Percentiles rank a stretch among this genome's conserved stretches.
Conservation (phyloP, 371 early-diverging fungal genomes). For the Mortierella sp. region DNA sequence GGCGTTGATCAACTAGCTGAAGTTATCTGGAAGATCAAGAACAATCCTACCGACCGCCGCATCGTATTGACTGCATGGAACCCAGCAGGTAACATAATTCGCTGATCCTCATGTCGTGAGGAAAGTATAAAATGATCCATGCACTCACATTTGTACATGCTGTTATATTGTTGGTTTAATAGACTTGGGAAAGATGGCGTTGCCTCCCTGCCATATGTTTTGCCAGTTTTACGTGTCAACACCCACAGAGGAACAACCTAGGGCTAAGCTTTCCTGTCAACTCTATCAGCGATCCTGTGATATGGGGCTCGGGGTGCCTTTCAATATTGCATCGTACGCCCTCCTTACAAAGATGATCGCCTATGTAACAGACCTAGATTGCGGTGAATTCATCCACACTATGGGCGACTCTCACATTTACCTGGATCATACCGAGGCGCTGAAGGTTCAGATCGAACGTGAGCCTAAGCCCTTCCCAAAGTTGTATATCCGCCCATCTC, state of each 20-base stretch:
- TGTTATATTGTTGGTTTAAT: neutral
- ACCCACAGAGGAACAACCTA: constrained; percentile 61
- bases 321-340: constrained; percentile 99
- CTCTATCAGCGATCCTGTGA: constrained; percentile 99
- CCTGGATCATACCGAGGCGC: constrained; percentile 92
- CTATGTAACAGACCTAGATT: constrained; percentile 88
- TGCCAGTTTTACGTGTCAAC: constrained; percentile 94
- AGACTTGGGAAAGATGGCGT: constrained; percentile 88
- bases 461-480: constrained; percentile 92
- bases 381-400: constrained; percentile 94
- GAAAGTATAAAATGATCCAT: neutral
- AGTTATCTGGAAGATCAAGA: constrained; percentile 90
- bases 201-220: constrained; percentile 97
- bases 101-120: neutral
- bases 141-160: neutral
- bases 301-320: constrained; percentile 99
- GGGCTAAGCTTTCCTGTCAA: constrained; percentile 86
- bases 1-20: constrained; percentile 97
- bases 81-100: constrained; percentile 81
- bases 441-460: constrained; percentile 87
- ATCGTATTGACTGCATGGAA: constrained; percentile 99
- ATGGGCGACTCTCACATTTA: constrained; percentile 99
- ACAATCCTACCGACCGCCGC: constrained; percentile 93
- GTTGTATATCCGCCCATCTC: constrained; percentile 67
- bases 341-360: constrained; percentile 96